Evolutionary conservation across 140 eudicot species (phyloP).

Genomic region (Senecio squalidus): DNA sequence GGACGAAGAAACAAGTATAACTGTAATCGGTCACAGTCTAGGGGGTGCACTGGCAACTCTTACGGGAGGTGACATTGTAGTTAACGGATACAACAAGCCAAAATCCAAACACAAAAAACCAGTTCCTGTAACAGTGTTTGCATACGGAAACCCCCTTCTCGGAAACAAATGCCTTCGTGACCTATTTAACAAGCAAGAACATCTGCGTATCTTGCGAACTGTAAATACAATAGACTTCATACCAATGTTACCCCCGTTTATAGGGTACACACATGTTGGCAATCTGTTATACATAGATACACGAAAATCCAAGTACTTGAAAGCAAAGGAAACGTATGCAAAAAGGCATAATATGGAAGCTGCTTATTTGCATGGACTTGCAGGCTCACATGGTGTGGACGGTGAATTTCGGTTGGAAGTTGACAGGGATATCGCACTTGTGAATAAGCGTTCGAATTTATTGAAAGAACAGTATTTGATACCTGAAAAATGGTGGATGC

Average conservation of each 20-base stretch:
- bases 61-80: slow-evolving; percentile 23
- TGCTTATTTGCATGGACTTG: slow-evolving; percentile 25
- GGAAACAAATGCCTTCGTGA: slow-evolving; percentile 21
- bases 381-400: slow-evolving; percentile 19
- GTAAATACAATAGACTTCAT: slow-evolving; percentile 19
- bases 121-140: slow-evolving; percentile 24
- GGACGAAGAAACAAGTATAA: slow-evolving; percentile 27
- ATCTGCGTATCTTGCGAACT: slow-evolving; percentile 14
- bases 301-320: slow-evolving; percentile 16
- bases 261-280: slow-evolving; percentile 22
- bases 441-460: slow-evolving; percentile 16
- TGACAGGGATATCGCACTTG: slow-evolving; percentile 17
- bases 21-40: slow-evolving; percentile 27
- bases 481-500: slow-evolving; percentile 29
- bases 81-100: slow-evolving; percentile 21
- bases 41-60: slow-evolving; percentile 27
- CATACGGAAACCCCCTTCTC: slow-evolving; percentile 19
- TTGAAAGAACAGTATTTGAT: slow-evolving; percentile 18
- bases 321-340: slow-evolving; percentile 1
- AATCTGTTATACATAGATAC: slow-evolving; percentile 1
- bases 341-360: slow-evolving; percentile 29
- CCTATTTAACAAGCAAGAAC: slow-evolving; percentile 3
- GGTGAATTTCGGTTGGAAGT: slow-evolving; percentile 13
- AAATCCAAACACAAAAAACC: slow-evolving; percentile 8
- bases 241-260: slow-evolving; percentile 17